Evolutionary conservation across 1,139 yeast genomes (phyloP).

Genomic region (Sugiyamaella paludigena): DNA sequence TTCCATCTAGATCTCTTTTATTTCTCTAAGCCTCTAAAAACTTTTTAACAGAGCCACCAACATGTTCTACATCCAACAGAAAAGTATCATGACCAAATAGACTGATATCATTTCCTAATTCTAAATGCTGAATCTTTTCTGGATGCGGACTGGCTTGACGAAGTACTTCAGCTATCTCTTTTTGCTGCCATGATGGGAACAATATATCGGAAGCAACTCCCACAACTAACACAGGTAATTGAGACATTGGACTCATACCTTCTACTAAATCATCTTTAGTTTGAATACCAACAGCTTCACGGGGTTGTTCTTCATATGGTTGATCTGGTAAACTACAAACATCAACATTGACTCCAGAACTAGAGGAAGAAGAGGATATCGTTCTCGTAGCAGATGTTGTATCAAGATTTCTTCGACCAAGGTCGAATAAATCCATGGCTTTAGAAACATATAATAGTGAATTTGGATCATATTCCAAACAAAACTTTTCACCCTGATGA

Average conservation of each 20-base stretch:
- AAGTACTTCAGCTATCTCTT: conserved; percentile 69
- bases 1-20: background rate
- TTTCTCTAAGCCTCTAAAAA: conserved; percentile 46
- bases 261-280: conserved; percentile 52
- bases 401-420: conserved; percentile 53
- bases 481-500: conserved; percentile 93
- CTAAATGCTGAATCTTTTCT: conserved; percentile 54
- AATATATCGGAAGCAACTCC: conserved; percentile 91
- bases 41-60: conserved; percentile 69
- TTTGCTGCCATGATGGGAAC: conserved; percentile 94
- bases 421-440: conserved; percentile 92
- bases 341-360: conserved; percentile 25
- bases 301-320: conserved; percentile 55
- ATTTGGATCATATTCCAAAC: conserved; percentile 87
- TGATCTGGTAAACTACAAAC: conserved; percentile 47
- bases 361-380: background rate
- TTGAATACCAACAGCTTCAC: conserved; percentile 26
- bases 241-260: conserved; percentile 64
- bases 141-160: conserved; percentile 42
- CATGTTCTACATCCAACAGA: conserved; percentile 69
- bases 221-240: conserved; percentile 68
- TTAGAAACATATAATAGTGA: conserved; percentile 82
- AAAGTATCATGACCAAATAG: conserved; percentile 91
- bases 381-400: conserved; percentile 44
- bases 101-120: conserved; percentile 71